Evolutionary conservation across 1,139 yeast genomes (phyloP), one percentile per base, ranked within the genome.

Genomic region (Yamadazyma friedrichii): DNA sequence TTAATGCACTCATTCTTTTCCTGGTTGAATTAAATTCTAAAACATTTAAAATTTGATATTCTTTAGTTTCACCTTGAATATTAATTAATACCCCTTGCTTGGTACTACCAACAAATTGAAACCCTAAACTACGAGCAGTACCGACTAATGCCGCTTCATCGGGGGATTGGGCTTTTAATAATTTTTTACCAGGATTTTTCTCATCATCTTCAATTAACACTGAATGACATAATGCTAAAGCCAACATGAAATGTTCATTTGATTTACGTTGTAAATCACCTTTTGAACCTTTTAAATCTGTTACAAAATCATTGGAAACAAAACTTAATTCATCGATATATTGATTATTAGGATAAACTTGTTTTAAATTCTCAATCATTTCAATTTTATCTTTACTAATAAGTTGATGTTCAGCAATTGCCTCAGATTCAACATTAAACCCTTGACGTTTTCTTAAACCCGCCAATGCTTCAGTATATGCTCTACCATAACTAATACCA

Each of bases 1-100:
- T 77, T 50, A 93, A 87, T 11, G 93, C 89, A 72, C 96, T 88
- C 98, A 91, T 93, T 70, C 98, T 66, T 55, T 71, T 72, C 53
- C 78, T 64, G 2, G 78, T 71, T 11, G 77, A 71, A 49, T 72
- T 75, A 58, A 80, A 80, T 42, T 80, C 83, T 33, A 80, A 62
- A 2, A 72, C 61, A 52, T 75, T 77, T 42, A 79, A 61, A 5
- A 79, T 59, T 48, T 72, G 77, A 50, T 70, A 76, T 43, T 69
- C 74, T 41, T 65, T 60, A 6, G 65, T 61, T n/a, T 53, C 58
- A 24, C 79, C 80, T 46, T 70, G 74, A 17, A 65, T 59, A 31
- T 68, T 64, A 13, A 78, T 62, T 26, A 73, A 45, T 25, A 74
- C 60, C 10, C 78, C 78, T 33, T 59, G 62, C 45, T 76, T 73